Percentiles rank a stretch among this genome's conserved stretches.
Conservation (phyloP, 2,329 filamentous ascomycete genomes). For the Colletotrichum sp. region DNA sequence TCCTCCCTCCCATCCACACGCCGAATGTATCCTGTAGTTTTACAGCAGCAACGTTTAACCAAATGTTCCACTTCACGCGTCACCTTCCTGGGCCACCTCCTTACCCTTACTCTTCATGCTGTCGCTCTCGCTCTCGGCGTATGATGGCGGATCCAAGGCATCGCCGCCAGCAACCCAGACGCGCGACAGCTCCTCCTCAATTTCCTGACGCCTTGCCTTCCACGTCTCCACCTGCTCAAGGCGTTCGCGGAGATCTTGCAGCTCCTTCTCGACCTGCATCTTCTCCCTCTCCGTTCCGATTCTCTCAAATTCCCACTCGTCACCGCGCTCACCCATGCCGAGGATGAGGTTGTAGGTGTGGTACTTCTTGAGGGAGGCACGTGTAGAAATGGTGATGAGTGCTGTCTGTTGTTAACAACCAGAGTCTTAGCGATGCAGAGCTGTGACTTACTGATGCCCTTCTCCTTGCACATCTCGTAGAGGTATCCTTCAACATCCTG, state of each 20-base stretch:
- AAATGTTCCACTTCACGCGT: background rate
- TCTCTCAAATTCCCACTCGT: conserved; percentile 89
- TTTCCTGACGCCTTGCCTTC: conserved; percentile 79
- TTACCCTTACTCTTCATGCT: conserved; percentile 15
- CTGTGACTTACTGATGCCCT: conserved; percentile 80
- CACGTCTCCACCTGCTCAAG: conserved; percentile 83
- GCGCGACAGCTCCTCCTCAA: conserved; percentile 78
- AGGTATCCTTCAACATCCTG: conserved; percentile 93
- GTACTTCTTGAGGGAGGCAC: conserved; percentile 93
- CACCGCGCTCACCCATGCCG: conserved; percentile 79
- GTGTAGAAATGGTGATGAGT: conserved; percentile 93
- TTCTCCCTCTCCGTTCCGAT: conserved; percentile 96
- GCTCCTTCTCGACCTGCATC: conserved; percentile 88
- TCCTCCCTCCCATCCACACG: background rate
- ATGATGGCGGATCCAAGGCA: conserved; percentile 52
- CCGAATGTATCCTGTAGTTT: background rate
- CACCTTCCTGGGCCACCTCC: conserved; percentile 8
- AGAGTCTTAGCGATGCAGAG: background rate
- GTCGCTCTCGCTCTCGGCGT: conserved; percentile 32
- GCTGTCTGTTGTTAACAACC: conserved; percentile 52
- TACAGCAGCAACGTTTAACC: background rate
- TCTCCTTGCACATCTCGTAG: conserved; percentile 92
- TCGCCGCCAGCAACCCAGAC: conserved; percentile 64
- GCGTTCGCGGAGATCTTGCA: conserved; percentile 81
- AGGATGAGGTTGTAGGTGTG: conserved; percentile 91